Evolutionary conservation across 164 flowering plant species (phyloP).

Genomic region (Saururus chinensis): DNA sequence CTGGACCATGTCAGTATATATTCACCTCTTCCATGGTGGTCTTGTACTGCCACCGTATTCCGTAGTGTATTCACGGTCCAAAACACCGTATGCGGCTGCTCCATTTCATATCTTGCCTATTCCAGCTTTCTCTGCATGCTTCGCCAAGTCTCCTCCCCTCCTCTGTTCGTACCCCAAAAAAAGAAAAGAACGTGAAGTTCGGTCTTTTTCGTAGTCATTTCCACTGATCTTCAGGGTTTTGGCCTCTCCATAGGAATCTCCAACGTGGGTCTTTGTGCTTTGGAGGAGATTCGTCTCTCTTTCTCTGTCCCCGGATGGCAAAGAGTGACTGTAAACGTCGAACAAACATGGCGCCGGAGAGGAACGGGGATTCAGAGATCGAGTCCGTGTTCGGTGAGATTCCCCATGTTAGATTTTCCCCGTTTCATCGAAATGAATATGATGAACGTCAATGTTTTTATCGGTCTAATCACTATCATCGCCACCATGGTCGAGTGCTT

Average conservation of each 20-base stretch:
- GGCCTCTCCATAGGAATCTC: constrained; percentile 6
- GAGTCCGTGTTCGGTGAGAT: constrained; percentile 31
- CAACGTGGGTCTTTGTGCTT: constrained; percentile 16
- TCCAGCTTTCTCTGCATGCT: too few relatives aligned
- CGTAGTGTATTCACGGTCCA: too few relatives aligned
- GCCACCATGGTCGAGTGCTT: constrained; percentile 7
- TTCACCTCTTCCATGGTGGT: too few relatives aligned
- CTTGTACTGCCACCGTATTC: too few relatives aligned
- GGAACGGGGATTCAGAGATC: constrained; percentile 20
- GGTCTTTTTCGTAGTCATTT: too few relatives aligned
- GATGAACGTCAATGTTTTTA: background rate
- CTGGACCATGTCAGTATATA: too few relatives aligned
- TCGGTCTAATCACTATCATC: constrained; percentile 4
- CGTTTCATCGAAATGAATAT: constrained; percentile 7
- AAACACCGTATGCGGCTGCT: too few relatives aligned
- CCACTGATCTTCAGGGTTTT: too few relatives aligned
- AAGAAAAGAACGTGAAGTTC: too few relatives aligned
- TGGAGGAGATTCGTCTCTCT: constrained; percentile 2
- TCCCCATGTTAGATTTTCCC: constrained; percentile 23
- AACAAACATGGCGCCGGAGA: constrained; percentile 17
- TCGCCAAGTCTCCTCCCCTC: too few relatives aligned
- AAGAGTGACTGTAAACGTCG: constrained; percentile 6
- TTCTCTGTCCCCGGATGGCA: background rate
- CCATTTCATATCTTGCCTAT: too few relatives aligned
- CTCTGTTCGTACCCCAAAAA: too few relatives aligned